Conservation (phyloP, 176 grass and related monocot species). For the Cenchrus purpureus region DNA sequence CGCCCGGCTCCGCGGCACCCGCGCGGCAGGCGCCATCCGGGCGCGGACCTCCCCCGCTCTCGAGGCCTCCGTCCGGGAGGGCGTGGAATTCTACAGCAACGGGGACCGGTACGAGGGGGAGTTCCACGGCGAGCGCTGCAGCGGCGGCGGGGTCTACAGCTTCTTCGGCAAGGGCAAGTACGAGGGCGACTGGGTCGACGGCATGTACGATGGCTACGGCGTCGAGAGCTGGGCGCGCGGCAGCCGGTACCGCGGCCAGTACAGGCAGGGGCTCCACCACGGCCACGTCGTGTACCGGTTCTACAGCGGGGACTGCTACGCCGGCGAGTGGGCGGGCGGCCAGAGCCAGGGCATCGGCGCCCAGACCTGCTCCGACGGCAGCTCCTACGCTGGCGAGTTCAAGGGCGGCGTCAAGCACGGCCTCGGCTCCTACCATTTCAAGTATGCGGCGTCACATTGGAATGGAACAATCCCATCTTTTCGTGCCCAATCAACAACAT, state of each 20-base stretch:
- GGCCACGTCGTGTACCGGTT: constrained; percentile 76
- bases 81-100: constrained; percentile 74
- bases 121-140: constrained; percentile 58
- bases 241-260: constrained; percentile 77
- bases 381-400: constrained; percentile 77
- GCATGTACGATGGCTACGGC: constrained; percentile 79
- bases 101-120: constrained; percentile 84
- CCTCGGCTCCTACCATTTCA: constrained; percentile 78
- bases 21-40: not conserved
- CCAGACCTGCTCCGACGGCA: constrained; percentile 69
- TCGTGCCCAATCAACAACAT: not conserved
- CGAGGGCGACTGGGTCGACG: constrained; percentile 79
- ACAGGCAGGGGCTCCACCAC: constrained; percentile 67
- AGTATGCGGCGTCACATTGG: constrained; percentile 25
- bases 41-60: not conserved
- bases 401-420: constrained; percentile 85
- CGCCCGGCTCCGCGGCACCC: constrained; percentile 37
- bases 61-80: constrained; percentile 57
- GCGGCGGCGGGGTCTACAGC: constrained; percentile 76
- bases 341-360: constrained; percentile 87
- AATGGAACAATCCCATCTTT: not conserved
- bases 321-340: constrained; percentile 71
- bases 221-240: constrained; percentile 87
- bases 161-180: constrained; percentile 78
- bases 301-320: constrained; percentile 70